phyloP scores from a whole-genome alignment of 1,284 basidiomycete species.

The Ustilago trichophora region DNA sequence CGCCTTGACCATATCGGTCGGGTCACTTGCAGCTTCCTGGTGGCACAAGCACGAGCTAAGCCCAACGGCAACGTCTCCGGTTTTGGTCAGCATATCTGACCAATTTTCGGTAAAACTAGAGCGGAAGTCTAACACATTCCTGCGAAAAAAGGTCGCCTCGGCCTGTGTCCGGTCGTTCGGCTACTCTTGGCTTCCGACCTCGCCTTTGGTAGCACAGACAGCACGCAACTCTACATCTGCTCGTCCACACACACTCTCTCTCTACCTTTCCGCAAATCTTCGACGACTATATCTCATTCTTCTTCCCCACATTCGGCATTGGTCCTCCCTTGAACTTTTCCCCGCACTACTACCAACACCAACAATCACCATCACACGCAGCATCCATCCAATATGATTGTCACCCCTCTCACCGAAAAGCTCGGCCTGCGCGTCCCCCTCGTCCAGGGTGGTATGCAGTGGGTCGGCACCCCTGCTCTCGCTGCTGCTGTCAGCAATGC shows the following conservation, averaged over 20 bases:
- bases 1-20: too few species aligned
- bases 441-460: slow-evolving; percentile 68
- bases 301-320: not conserved
- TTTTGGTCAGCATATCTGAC: too few species aligned
- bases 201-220: not conserved
- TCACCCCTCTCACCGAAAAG: slow-evolving; percentile 64
- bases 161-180: slow-evolving; percentile 20
- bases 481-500: slow-evolving; percentile 84
- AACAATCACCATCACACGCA: not conserved
- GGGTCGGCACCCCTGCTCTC: slow-evolving; percentile 79
- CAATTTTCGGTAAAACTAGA: too few species aligned
- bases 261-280: not conserved
- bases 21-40: too few species aligned
- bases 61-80: too few species aligned
- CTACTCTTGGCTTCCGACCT: slow-evolving; percentile 7
- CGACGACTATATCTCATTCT: not conserved
- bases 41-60: too few species aligned
- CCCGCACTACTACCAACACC: not conserved
- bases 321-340: not conserved
- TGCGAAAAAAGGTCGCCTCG: too few species aligned
- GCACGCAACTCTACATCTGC: too few species aligned
- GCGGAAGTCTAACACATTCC: too few species aligned
- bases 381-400: slow-evolving; percentile 42
- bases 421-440: slow-evolving; percentile 66
- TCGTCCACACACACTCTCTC: not conserved